A percentile compares a stretch with the other conserved stretches of the same genome.
These are phyloP conservation scores for Hyaloscypha hepaticicola DNA, from an alignment of 495 filamentous ascomycete genomes.

Conservation along the genomic window DNA sequence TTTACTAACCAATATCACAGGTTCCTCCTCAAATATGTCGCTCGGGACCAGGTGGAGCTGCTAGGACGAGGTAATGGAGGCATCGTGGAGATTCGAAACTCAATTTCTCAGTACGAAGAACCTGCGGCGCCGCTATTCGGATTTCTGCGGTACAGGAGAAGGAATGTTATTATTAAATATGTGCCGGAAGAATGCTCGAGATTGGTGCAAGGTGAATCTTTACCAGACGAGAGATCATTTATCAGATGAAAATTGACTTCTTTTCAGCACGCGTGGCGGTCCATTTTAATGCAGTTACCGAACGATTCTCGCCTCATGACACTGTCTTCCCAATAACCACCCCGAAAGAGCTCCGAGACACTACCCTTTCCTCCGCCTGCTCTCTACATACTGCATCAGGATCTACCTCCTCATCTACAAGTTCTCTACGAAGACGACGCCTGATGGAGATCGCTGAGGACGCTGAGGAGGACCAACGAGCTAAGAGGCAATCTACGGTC, in stretches of 20 bases:
- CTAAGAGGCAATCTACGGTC: slow-evolving; percentile 45
- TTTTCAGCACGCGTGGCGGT: slow-evolving; percentile 85
- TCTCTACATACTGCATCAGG: slow-evolving; percentile 86
- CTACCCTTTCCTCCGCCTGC: slow-evolving; percentile 82
- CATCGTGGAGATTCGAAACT: slow-evolving; percentile 76
- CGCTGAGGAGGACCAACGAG: slow-evolving; percentile 54
- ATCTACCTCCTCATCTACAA: slow-evolving; percentile 82
- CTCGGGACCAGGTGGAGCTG: slow-evolving; percentile 84
- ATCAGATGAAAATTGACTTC: slow-evolving; percentile 8
- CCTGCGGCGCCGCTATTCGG: slow-evolving; percentile 88
- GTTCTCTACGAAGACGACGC: slow-evolving; percentile 69
- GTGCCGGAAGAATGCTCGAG: slow-evolving; percentile 87
- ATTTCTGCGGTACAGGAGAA: slow-evolving; percentile 83
- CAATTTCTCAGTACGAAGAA: slow-evolving; percentile 76
- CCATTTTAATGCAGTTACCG: slow-evolving; percentile 83
- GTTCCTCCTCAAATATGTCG: slow-evolving; percentile 91
- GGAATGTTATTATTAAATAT: slow-evolving; percentile 90
- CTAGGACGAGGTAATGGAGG: slow-evolving; percentile 77
- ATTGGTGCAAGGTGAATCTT: slow-evolving; percentile 75
- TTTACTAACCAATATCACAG: slow-evolving; percentile 44
- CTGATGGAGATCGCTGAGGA: slow-evolving; percentile 94
- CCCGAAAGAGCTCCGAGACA: slow-evolving; percentile 80
- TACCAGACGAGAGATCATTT: not conserved
- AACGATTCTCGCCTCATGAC: slow-evolving; percentile 86
- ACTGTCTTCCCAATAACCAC: slow-evolving; percentile 70